These are phyloP conservation scores for Nemophila menziesii DNA, from an alignment of 257 asterid genomes.

Conservation along the genomic window DNA sequence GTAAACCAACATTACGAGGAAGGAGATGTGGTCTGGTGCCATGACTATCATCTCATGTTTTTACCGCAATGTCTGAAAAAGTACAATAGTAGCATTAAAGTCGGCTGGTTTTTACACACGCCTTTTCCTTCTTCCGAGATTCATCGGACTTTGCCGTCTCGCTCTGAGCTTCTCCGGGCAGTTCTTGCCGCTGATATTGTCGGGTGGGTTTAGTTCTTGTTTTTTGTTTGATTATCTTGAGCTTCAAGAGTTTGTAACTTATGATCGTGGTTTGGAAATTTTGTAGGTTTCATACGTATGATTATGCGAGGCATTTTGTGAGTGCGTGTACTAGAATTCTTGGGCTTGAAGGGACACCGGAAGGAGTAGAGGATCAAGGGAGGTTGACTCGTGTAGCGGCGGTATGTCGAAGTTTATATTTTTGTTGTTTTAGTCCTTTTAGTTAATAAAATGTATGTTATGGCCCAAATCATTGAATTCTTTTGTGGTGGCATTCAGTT, in stretches of 20 bases:
- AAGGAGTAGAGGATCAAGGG: constrained; percentile 97
- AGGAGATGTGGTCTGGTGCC: constrained; percentile 96
- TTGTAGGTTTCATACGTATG: constrained; percentile 89
- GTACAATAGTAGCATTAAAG: constrained; percentile 65
- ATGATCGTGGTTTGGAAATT: constrained; percentile 16
- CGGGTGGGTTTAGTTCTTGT: constrained; percentile 40
- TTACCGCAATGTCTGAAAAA: constrained; percentile 79
- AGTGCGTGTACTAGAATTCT: constrained; percentile 96
- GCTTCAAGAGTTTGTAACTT: constrained; percentile 10
- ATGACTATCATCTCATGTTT: constrained; percentile 93
- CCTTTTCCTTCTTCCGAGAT: constrained; percentile 96
- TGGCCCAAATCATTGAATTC: constrained; percentile 6
- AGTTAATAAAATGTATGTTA: constrained; percentile 2
- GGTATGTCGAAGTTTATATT: constrained; percentile 32
- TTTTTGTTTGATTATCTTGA: not conserved
- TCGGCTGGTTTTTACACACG: constrained; percentile 95
- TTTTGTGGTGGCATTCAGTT: constrained; percentile 37
- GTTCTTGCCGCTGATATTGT: constrained; percentile 87
- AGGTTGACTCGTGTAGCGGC: constrained; percentile 97
- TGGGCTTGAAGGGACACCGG: constrained; percentile 95
- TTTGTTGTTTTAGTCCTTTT: constrained; percentile 3
- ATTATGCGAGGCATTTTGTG: constrained; percentile 89
- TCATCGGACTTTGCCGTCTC: constrained; percentile 88
- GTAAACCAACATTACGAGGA: constrained; percentile 64
- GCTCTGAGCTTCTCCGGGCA: constrained; percentile 71